A percentile compares a stretch with the other conserved stretches of the same genome.
Evolutionary conservation across 2,329 filamentous ascomycete species (phyloP).

Genomic region (Knoxdaviesia proteae): DNA sequence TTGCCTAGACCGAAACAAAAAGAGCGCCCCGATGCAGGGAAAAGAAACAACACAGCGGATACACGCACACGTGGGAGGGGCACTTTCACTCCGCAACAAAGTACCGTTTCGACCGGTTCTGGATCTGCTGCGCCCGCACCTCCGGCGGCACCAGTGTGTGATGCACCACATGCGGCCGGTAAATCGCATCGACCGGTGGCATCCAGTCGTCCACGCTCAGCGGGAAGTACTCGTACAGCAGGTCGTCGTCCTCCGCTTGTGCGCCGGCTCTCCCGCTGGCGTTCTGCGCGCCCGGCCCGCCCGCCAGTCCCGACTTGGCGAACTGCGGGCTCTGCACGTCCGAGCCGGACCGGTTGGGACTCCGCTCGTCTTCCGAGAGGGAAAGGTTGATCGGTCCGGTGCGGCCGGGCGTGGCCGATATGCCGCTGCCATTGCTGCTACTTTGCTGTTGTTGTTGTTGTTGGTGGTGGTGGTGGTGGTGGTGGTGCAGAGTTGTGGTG

Average conservation of each 20-base stretch:
- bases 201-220: conserved; percentile 83
- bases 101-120: conserved; percentile 49
- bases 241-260: conserved; percentile 55
- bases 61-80: background rate
- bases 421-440: conserved; percentile 1
- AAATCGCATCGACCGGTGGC: conserved; percentile 75
- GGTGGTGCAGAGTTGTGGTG: conserved; percentile 1
- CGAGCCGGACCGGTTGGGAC: conserved; percentile 27
- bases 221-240: conserved; percentile 89
- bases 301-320: conserved; percentile 15
- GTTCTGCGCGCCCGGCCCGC: conserved; percentile 4
- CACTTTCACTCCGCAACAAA: conserved; percentile 39
- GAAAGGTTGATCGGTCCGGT: conserved; percentile 26
- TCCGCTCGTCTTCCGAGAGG: conserved; percentile 38
- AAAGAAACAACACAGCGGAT: conserved; percentile 5
- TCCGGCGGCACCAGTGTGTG: conserved; percentile 56
- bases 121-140: conserved; percentile 45
- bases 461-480: background rate
- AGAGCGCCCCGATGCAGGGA: background rate
- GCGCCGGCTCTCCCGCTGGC: conserved; percentile 28
- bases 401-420: background rate
- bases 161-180: conserved; percentile 82
- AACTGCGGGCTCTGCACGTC: conserved; percentile 30
- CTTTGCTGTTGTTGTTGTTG: background rate
- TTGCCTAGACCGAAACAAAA: background rate